These are phyloP conservation scores for Aschersonia sp. DNA, from an alignment of 2,329 filamentous ascomycete genomes.

Conservation along the genomic window DNA sequence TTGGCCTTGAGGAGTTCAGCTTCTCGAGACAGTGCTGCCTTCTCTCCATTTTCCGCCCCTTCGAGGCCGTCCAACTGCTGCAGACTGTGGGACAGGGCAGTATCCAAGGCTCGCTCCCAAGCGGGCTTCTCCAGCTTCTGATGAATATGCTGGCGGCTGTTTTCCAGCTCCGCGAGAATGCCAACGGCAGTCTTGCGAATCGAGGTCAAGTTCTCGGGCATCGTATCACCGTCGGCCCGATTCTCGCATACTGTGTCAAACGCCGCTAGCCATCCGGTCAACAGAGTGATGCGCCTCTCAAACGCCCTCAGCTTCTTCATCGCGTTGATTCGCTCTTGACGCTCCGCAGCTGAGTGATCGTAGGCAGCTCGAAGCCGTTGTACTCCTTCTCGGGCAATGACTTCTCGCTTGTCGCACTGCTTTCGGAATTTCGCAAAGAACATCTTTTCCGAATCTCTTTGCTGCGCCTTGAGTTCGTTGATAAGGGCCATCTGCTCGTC, in stretches of 20 bases:
- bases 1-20: slow-evolving; percentile 73
- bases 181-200: slow-evolving; percentile 83
- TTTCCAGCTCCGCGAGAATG: slow-evolving; percentile 77
- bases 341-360: slow-evolving; percentile 62
- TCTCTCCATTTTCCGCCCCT: slow-evolving; percentile 40
- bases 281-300: slow-evolving; percentile 67
- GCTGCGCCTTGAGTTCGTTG: slow-evolving; percentile 84
- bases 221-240: slow-evolving; percentile 33
- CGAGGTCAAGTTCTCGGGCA: slow-evolving; percentile 53
- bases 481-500: slow-evolving; percentile 97
- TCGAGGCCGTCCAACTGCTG: slow-evolving; percentile 54
- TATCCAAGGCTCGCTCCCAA: slow-evolving; percentile 81
- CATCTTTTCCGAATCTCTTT: slow-evolving; percentile 71
- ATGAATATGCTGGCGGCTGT: slow-evolving; percentile 80
- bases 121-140: slow-evolving; percentile 65
- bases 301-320: slow-evolving; percentile 75
- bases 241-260: slow-evolving; percentile 73
- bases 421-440: slow-evolving; percentile 86
- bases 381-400: slow-evolving; percentile 61
- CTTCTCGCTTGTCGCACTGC: slow-evolving; percentile 71
- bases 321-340: slow-evolving; percentile 61
- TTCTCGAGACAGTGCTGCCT: slow-evolving; percentile 61
- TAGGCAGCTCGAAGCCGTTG: slow-evolving; percentile 69
- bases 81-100: slow-evolving; percentile 73
- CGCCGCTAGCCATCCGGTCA: slow-evolving; percentile 86